A percentile compares a stretch with the other conserved stretches of the same genome.
phyloP scores from a whole-genome alignment of 257 asterid species.

The Petunia axillaris region DNA sequence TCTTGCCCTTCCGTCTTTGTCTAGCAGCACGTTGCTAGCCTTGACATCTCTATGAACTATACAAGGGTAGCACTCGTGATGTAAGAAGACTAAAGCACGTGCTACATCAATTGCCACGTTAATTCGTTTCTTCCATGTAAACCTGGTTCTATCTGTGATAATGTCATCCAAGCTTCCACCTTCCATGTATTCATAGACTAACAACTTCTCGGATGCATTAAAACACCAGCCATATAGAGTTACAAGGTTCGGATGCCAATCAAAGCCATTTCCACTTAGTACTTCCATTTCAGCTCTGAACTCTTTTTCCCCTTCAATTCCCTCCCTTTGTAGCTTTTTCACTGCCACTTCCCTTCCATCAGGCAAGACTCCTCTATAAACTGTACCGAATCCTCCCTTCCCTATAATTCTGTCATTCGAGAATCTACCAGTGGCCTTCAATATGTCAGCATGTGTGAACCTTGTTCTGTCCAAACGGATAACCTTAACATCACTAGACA shows the following conservation, averaged over 20 bases:
- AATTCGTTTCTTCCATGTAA: constrained; percentile 65
- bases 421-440: constrained; percentile 76
- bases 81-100: constrained; percentile 71
- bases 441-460: constrained; percentile 83
- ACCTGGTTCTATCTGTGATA: constrained; percentile 47
- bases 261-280: constrained; percentile 67
- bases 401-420: constrained; percentile 81
- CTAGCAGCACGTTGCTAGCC: constrained; percentile 94
- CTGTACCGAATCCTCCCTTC: constrained; percentile 85
- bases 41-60: constrained; percentile 95
- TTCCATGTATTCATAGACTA: constrained; percentile 91
- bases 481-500: constrained; percentile 61
- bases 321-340: constrained; percentile 79
- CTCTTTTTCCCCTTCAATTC: constrained; percentile 84
- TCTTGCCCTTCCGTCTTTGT: constrained; percentile 70
- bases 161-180: constrained; percentile 73
- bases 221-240: constrained; percentile 90
- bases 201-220: constrained; percentile 73
- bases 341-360: constrained; percentile 87
- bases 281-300: constrained; percentile 94
- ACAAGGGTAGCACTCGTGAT: constrained; percentile 88
- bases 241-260: constrained; percentile 97
- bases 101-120: constrained; percentile 82
- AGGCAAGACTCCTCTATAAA: constrained; percentile 77
- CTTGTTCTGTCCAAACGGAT: constrained; percentile 78